Base-by-base conservation (phyloP, 306 rosid species). In the Fagus sylvatica region DNA sequence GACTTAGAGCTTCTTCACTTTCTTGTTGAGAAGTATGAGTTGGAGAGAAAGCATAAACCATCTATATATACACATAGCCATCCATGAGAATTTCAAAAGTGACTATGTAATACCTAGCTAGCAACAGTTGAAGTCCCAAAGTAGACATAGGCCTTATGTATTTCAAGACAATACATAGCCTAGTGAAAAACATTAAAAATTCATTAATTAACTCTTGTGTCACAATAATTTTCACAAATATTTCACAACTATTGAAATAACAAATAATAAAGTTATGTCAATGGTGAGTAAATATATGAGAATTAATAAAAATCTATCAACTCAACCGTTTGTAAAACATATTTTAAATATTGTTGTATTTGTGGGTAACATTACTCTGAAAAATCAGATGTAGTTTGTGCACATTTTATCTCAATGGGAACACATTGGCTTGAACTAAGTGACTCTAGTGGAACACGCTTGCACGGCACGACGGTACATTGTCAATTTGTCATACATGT, bases 401-500 rank as follows among this genome's bases (percentile, higher is more conserved):
- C 67, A 46, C 39, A 36, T 37, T 10, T 30, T 41, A 36, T 53
- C 55, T 51, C 53, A 13, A 11, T 75, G 48, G 51, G 60, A 17
- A 71, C 51, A 53, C 75, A 77, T 13, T 7, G 33, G 53, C 74
- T 41, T 48, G 60, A 65, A 32, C 46, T 64, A 53, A 74, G 76
- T 87, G 84, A 82, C 85, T 78, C 36, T 82, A 87, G 90, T 89
- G 97, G 92, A 84, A 83, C 90, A 89, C 90, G 91, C 77, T 67
- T 72, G 83, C 85, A 89, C 74, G 82, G 85, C 88, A 42, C 72
- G 10, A 72, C 36, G 32, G 10, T 65, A 61, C 76, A n/a, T n/a
- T n/a, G n/a, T n/a, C n/a, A n/a, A n/a, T 53, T 10, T 42, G 3
- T 19, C 64, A 16, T 39, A 34, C 32, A 32, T 67, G 22, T 37